These are phyloP conservation scores for Papiliotrema laurentii DNA, from an alignment of 1,284 basidiomycete genomes.

Conservation along the genomic window DNA sequence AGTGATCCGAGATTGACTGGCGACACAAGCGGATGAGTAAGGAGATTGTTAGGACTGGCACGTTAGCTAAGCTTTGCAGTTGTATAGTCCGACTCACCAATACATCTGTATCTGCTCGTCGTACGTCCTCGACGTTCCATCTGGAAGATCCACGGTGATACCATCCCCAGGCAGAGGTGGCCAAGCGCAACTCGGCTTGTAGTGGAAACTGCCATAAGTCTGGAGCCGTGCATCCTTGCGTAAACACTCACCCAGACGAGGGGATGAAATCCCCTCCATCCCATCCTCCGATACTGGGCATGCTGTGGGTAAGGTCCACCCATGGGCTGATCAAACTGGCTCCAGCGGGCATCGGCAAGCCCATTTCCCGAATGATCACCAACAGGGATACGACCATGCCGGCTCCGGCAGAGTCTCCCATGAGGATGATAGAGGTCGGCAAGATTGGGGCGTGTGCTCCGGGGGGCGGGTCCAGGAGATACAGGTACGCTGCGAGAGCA, in stretches of 20 bases:
- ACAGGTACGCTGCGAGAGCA: constrained; percentile 55
- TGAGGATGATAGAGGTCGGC: constrained; percentile 74
- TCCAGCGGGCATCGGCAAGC: constrained; percentile 77
- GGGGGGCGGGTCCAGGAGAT: constrained; percentile 64
- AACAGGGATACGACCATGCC: constrained; percentile 79
- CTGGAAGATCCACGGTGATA: constrained; percentile 29
- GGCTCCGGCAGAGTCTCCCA: constrained; percentile 90
- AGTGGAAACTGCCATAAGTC: constrained; percentile 38
- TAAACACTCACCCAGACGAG: constrained; percentile 27
- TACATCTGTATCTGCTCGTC: constrained; percentile 53
- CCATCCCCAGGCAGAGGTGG: constrained; percentile 43
- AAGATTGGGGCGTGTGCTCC: constrained; percentile 69
- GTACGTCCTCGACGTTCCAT: constrained; percentile 28
- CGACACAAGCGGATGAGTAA: constrained; percentile 52
- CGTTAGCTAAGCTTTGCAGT: neutral
- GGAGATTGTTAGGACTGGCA: constrained; percentile 48
- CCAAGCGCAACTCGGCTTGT: constrained; percentile 45
- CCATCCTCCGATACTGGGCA: constrained; percentile 64
- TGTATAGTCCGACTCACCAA: constrained; percentile 27
- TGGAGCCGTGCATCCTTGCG: neutral
- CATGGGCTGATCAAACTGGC: constrained; percentile 80
- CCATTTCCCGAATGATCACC: constrained; percentile 79
- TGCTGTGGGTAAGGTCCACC: constrained; percentile 91
- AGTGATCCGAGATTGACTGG: constrained; percentile 52
- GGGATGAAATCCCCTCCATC: constrained; percentile 44